Evolutionary conservation across 257 asterid species (phyloP).

Genomic region (Linaria vulgaris): DNA sequence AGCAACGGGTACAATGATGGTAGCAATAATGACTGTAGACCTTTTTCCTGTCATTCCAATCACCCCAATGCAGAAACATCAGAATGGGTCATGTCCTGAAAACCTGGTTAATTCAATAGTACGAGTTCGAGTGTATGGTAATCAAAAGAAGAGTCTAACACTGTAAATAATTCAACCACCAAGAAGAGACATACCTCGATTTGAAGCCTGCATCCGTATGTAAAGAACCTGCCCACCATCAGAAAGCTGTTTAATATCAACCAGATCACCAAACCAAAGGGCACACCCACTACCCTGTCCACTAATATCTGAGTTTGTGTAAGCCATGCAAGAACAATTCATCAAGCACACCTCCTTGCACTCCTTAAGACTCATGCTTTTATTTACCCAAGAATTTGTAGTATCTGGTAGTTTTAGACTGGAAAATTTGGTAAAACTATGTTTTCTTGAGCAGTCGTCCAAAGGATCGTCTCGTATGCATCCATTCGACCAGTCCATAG

Average conservation of each 20-base stretch:
- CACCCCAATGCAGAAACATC: not conserved
- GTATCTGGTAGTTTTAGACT: constrained; percentile 39
- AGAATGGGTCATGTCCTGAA: too few relatives aligned
- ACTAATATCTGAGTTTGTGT: constrained; percentile 35
- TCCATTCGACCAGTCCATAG: constrained; percentile 30
- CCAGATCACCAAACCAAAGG: constrained; percentile 39
- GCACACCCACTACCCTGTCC: constrained; percentile 38
- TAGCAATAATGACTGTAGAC: constrained; percentile 16
- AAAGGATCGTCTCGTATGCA: constrained; percentile 32
- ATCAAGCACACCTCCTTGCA: constrained; percentile 37
- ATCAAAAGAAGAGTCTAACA: too few relatives aligned
- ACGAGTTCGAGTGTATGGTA: too few relatives aligned
- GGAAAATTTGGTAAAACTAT: constrained; percentile 31
- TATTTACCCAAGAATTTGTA: constrained; percentile 28
- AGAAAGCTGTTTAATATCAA: constrained; percentile 29
- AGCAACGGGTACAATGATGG: constrained; percentile 23
- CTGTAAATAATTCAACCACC: not conserved
- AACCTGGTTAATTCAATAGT: too few relatives aligned
- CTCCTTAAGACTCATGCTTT: constrained; percentile 36
- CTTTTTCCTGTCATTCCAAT: constrained; percentile 24
- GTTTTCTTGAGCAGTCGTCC: constrained; percentile 27
- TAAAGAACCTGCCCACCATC: constrained; percentile 38
- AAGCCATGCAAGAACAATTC: constrained; percentile 48
- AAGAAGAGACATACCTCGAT: constrained; percentile 22
- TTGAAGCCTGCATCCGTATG: constrained; percentile 30